A percentile compares a stretch with the other conserved stretches of the same genome.
Evolutionary conservation across 768 basidiomycete genomes (phyloP).

Genomic region (Leucogyrophana mollusca): DNA sequence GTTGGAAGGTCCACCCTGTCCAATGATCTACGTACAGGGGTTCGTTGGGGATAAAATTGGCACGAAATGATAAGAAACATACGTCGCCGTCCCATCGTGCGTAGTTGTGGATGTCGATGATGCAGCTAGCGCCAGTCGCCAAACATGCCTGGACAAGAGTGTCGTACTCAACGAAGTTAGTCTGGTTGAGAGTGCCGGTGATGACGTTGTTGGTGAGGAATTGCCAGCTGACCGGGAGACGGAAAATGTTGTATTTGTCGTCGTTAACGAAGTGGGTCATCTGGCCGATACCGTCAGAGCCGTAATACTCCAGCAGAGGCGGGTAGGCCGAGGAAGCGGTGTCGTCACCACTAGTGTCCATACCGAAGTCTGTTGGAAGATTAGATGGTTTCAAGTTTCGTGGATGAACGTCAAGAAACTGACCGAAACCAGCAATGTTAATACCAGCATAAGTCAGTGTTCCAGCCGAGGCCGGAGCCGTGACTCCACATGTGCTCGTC

Average conservation of each 20-base stretch:
- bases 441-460: constrained; percentile 36
- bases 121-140: constrained; percentile 44
- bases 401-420: neutral
- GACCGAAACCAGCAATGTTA: constrained; percentile 47
- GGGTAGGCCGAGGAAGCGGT: constrained; percentile 37
- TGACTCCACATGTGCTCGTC: neutral
- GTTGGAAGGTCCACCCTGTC: constrained; percentile 55
- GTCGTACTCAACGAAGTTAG: constrained; percentile 46
- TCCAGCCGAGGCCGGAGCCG: neutral
- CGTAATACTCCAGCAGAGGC: constrained; percentile 41
- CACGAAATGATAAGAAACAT: constrained; percentile 6
- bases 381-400: neutral
- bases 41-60: no score
- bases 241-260: constrained; percentile 54
- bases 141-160: constrained; percentile 35
- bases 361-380: constrained; percentile 36
- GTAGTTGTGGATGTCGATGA: constrained; percentile 57
- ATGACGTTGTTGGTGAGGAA: constrained; percentile 39
- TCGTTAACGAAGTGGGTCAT: constrained; percentile 46
- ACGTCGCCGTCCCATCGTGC: constrained; percentile 49
- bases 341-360: constrained; percentile 39
- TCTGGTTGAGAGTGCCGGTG: constrained; percentile 38
- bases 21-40: constrained; percentile 40
- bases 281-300: constrained; percentile 9
- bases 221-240: constrained; percentile 60